Evolutionary conservation across 495 filamentous ascomycete genomes (phyloP).

Genomic region (Neurospora sp.): DNA sequence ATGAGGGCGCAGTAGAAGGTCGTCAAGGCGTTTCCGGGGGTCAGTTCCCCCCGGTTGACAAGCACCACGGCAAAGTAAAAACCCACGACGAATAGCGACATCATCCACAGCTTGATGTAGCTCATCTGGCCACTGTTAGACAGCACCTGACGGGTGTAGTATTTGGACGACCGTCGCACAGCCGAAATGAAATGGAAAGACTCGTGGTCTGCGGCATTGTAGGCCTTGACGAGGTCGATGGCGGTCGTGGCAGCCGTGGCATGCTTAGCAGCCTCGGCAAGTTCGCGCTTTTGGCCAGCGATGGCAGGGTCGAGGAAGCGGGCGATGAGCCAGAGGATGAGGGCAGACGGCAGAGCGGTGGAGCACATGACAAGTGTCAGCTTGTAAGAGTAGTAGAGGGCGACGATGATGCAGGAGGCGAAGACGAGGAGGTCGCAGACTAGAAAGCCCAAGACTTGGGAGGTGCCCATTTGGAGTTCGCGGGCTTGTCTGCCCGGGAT

Average conservation of each 20-base stretch:
- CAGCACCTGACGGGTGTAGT: constrained; percentile 58
- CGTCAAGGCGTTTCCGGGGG: constrained; percentile 62
- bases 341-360: constrained; percentile 57
- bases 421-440: constrained; percentile 51
- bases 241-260: constrained; percentile 56
- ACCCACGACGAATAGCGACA: constrained; percentile 77
- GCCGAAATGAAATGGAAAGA: constrained; percentile 49
- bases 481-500: constrained; percentile 52
- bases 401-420: constrained; percentile 53
- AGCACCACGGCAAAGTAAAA: constrained; percentile 81
- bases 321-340: constrained; percentile 49
- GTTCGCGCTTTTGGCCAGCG: constrained; percentile 54
- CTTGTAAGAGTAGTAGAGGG: constrained; percentile 72
- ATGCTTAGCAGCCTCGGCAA: constrained; percentile 62
- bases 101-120: constrained; percentile 60
- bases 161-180: constrained; percentile 48
- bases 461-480: constrained; percentile 72
- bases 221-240: constrained; percentile 82
- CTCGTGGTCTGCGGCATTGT: constrained; percentile 69
- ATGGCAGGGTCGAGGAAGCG: constrained; percentile 54
- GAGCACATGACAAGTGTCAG: constrained; percentile 75
- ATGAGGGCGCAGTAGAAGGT: constrained; percentile 76
- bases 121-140: constrained; percentile 61
- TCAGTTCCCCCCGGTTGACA: constrained; percentile 39
- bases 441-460: constrained; percentile 64